Evolutionary conservation across 73 alveolate species (phyloP).

Genomic region (Paramecium biaurelia): DNA sequence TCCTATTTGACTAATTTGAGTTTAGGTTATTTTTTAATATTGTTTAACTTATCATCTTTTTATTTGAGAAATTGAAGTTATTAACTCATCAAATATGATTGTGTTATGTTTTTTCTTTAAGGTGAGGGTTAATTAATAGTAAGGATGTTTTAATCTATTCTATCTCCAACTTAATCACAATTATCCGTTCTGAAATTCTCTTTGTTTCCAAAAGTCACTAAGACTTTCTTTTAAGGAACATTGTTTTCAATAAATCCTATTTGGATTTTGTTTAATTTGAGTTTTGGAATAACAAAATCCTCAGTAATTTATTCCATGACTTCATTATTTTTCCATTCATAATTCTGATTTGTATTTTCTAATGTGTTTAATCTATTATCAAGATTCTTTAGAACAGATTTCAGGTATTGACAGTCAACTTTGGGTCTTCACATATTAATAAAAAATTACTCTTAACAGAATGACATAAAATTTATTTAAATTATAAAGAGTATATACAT

Average conservation of each 20-base stretch:
- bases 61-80: neutral
- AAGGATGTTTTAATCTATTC: neutral
- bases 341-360: neutral
- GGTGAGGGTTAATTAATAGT: neutral
- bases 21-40: neutral
- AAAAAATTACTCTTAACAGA: slow-evolving; percentile 50
- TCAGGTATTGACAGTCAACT: slow-evolving; percentile 14
- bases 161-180: neutral
- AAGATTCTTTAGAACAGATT: neutral
- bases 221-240: neutral
- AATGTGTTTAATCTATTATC: neutral
- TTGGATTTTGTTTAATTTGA: neutral
- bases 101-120: neutral
- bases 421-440: neutral
- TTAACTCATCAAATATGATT: neutral
- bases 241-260: neutral
- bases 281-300: neutral
- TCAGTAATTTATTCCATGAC: neutral
- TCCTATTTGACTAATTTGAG: neutral
- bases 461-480: slow-evolving; percentile 39
- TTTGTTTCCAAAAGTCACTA: neutral
- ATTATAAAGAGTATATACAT: neutral
- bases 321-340: neutral
- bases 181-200: neutral
- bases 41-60: neutral